Percentiles rank a stretch among this genome's conserved stretches.
phyloP scores from a whole-genome alignment of 2,329 filamentous ascomycete species.

The Aphanocladium album region DNA sequence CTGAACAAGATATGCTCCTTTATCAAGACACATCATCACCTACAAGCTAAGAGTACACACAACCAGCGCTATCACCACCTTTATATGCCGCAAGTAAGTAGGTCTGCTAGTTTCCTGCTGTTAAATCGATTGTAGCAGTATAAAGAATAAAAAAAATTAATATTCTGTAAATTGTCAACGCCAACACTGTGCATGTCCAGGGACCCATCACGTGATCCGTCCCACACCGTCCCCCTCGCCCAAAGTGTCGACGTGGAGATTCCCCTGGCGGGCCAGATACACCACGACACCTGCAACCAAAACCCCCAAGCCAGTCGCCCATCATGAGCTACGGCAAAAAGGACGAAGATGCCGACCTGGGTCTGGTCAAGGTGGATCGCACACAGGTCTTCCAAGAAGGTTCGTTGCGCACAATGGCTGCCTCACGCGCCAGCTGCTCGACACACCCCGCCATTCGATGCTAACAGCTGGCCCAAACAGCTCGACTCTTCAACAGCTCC shows the following conservation, averaged over 20 bases:
- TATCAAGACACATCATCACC: not conserved
- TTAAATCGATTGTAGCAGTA: too few relatives aligned
- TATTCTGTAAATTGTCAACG: not conserved
- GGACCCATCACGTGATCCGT: conserved; percentile 28
- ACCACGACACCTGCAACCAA: conserved; percentile 30
- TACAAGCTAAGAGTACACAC: too few relatives aligned
- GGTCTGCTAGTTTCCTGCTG: too few relatives aligned
- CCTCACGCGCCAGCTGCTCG: conserved; percentile 10
- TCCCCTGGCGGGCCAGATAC: conserved; percentile 27
- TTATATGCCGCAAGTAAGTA: too few relatives aligned
- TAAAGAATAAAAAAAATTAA: not conserved
- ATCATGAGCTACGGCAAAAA: conserved; percentile 98
- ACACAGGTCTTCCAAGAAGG: conserved; percentile 99
- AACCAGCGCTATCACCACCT: not conserved
- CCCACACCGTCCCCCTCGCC: conserved; percentile 25
- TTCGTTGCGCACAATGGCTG: conserved; percentile 40
- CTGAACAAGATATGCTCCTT: too few relatives aligned
- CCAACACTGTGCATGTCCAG: not conserved
- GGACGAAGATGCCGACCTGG: conserved; percentile 93
- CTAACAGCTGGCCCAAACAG: conserved; percentile 46
- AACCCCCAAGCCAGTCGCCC: conserved; percentile 35
- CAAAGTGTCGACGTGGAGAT: conserved; percentile 37
- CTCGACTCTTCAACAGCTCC: conserved; percentile 95
- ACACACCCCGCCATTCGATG: conserved; percentile 23
- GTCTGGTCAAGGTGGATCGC: conserved; percentile 94